Evolutionary conservation across 2,329 filamentous ascomycete genomes (phyloP).

Genomic region (Parastagonospora nodorum): DNA sequence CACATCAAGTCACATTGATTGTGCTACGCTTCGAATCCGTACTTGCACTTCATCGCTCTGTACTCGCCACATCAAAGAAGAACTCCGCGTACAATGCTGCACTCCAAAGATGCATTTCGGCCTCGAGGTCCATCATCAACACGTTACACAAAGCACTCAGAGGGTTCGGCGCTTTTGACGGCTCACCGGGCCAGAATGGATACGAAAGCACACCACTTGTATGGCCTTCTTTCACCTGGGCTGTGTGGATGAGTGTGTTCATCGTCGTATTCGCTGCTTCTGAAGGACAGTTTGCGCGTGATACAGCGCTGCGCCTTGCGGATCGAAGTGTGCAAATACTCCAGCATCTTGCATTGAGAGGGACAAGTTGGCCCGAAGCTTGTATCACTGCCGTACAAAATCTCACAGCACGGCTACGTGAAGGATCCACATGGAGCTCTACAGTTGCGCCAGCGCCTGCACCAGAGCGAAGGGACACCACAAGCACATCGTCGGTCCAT

Average conservation of each 20-base stretch:
- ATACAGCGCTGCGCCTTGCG: slow-evolving; percentile 20
- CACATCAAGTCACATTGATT: slow-evolving; percentile 28
- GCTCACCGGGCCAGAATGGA: slow-evolving; percentile 25
- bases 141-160: slow-evolving; percentile 26
- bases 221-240: slow-evolving; percentile 36
- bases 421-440: slow-evolving; percentile 10
- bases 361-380: slow-evolving; percentile 33
- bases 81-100: slow-evolving; percentile 26
- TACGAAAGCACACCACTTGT: slow-evolving; percentile 27
- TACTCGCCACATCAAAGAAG: slow-evolving; percentile 27
- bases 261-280: slow-evolving; percentile 26
- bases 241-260: slow-evolving; percentile 32
- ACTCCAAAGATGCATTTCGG: slow-evolving; percentile 28
- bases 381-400: slow-evolving; percentile 31
- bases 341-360: slow-evolving; percentile 25
- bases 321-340: slow-evolving; percentile 25
- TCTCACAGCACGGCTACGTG: slow-evolving; percentile 16
- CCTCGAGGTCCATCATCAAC: slow-evolving; percentile 31
- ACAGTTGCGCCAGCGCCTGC: slow-evolving; percentile 2
- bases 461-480: not conserved
- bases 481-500: too few species aligned
- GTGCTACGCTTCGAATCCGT: slow-evolving; percentile 30
- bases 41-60: slow-evolving; percentile 27
- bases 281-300: slow-evolving; percentile 23
- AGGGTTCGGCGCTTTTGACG: slow-evolving; percentile 28